Conservation (phyloP, 805 yeast species). For the Lachancea lanzarotensis region DNA sequence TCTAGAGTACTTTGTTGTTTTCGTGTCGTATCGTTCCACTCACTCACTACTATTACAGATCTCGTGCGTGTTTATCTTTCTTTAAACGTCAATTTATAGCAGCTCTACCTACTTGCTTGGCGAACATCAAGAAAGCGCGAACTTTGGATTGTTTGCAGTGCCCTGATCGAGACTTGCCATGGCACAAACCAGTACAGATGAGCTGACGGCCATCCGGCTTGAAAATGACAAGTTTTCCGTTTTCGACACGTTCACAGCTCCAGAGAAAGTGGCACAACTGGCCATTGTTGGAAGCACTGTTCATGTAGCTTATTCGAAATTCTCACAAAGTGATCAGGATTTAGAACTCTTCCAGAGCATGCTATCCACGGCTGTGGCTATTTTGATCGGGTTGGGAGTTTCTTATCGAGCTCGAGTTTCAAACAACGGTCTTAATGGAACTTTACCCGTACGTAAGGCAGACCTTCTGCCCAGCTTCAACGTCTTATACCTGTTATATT, state of each 20-base stretch:
- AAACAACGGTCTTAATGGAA: conserved; percentile 4
- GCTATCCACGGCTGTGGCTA: conserved; percentile 16
- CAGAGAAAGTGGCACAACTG: conserved; percentile 24
- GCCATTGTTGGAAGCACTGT: conserved; percentile 20
- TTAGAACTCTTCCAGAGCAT: conserved; percentile 20
- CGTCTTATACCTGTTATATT: conserved; percentile 29
- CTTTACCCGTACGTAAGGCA: neutral
- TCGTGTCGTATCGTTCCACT: too few relatives aligned
- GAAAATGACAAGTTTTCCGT: conserved; percentile 10
- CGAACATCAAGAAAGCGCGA: neutral
- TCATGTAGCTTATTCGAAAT: conserved; percentile 19
- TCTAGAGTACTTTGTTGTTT: too few relatives aligned
- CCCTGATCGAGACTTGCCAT: neutral
- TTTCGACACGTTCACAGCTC: conserved; percentile 16
- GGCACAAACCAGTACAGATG: conserved; percentile 1
- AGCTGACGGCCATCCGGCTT: neutral
- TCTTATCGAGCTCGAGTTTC: conserved; percentile 10
- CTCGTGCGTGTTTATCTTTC: too few relatives aligned
- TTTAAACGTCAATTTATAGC: too few relatives aligned
- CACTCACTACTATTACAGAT: too few relatives aligned
- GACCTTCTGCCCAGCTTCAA: conserved; percentile 30
- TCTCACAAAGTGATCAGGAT: conserved; percentile 11
- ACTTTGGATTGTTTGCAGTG: neutral
- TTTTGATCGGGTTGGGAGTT: conserved; percentile 17
- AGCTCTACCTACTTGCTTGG: neutral